A percentile compares a stretch with the other conserved stretches of the same genome.
Conservation (phyloP, 1,284 basidiomycete species). For the Rhizoctonia solani region DNA sequence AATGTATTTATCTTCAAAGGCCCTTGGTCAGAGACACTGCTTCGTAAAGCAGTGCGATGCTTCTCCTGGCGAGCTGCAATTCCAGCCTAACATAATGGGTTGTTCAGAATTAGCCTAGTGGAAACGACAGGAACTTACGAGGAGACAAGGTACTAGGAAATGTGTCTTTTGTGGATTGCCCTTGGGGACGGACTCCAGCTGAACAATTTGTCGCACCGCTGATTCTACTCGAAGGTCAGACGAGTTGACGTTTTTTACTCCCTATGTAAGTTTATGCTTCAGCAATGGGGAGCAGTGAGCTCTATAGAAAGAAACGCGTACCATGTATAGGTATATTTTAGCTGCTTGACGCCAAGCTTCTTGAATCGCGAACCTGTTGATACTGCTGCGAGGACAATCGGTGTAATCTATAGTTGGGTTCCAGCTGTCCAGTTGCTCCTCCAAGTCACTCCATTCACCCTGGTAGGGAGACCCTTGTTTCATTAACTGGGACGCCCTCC, state of each 20-base stretch:
- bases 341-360: slow-evolving; percentile 16
- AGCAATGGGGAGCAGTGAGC: neutral
- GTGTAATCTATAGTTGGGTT: neutral
- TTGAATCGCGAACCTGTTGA: slow-evolving; percentile 6
- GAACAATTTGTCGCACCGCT: neutral
- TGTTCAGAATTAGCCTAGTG: neutral
- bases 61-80: neutral
- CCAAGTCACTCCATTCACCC: neutral
- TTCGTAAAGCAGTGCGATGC: neutral
- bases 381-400: neutral
- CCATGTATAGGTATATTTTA: slow-evolving; percentile 19
- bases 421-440: neutral
- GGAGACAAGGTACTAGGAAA: slow-evolving; percentile 3
- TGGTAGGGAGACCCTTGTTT: neutral
- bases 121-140: neutral
- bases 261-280: neutral
- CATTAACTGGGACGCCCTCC: neutral
- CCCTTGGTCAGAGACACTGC: too few relatives aligned
- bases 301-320: neutral
- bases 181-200: neutral
- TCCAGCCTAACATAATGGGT: neutral
- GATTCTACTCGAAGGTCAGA: neutral
- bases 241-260: neutral
- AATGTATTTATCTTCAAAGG: neutral
- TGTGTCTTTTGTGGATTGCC: neutral